Evolutionary conservation across 2,329 filamentous ascomycete species (phyloP).

Genomic region (Aspergillus novofumigatus): DNA sequence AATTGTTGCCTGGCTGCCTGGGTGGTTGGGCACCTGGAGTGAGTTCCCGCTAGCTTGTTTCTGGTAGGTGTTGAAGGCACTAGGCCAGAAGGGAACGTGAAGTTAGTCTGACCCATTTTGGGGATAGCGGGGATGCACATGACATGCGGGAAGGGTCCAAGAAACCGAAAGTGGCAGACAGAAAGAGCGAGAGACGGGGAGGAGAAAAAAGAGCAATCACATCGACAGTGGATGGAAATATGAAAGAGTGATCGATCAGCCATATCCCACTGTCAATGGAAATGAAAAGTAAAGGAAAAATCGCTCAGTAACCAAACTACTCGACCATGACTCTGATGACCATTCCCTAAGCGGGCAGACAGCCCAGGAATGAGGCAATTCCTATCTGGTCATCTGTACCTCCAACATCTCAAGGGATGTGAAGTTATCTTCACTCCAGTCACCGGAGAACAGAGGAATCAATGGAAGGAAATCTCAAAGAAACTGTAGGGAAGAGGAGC

Average conservation of each 20-base stretch:
- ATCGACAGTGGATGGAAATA: neutral
- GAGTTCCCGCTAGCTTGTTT: conserved; percentile 5
- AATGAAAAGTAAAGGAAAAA: neutral
- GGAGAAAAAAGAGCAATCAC: neutral
- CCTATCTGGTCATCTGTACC: neutral
- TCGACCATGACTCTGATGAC: neutral
- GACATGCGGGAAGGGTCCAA: neutral
- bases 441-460: neutral
- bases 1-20: conserved; percentile 5
- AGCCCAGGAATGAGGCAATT: neutral
- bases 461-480: neutral
- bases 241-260: neutral
- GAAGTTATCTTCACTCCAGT: neutral
- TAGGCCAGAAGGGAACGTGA: conserved; percentile 4
- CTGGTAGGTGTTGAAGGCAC: conserved; percentile 2
- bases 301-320: neutral
- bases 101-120: conserved; percentile 2
- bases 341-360: neutral
- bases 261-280: neutral
- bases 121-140: conserved; percentile 5
- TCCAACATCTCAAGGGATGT: neutral
- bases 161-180: neutral
- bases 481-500: neutral
- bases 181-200: neutral
- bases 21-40: conserved; percentile 1